Base-by-base conservation (phyloP, 1,284 basidiomycete species). In the Wallemia mellicola region DNA sequence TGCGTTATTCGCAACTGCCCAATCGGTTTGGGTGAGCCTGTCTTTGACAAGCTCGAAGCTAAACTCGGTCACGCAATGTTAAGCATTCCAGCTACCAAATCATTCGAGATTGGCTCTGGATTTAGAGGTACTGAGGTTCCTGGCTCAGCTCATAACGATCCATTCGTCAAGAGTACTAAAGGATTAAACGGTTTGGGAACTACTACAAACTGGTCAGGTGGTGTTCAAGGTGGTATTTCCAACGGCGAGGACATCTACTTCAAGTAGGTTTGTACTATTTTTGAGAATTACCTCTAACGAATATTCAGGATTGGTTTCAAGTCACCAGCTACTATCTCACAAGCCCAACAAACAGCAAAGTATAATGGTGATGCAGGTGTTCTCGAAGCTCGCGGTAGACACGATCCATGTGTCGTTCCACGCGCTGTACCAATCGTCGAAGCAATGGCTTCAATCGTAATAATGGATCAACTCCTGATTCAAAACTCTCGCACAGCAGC, bases 231-330 rank as follows among this genome's bases (percentile, higher is more conserved):
- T 60, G 94, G 94, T 32, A 98, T 99, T 70, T 82, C 85, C 61
- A 99, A 99, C 69, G 88, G 88, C 57, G 89, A 98, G 74, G 81
- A 89, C 68, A 83, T 99, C 68, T 98, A 96, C 76, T 96, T 99
- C 77, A 78, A 86, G 86, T 82, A 66, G 66, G 75, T 68, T 2
- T 11, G 14, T 11, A 28, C 28, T 56, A n/a, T 22, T 25, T n/a
- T 25, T 9, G 22, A 26, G 32, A n/a, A 25, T 55, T 1, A 15
- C 15, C 14, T 14, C 27, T 48, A 5, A 32, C 19, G 2, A 9
- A 1, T 54, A 33, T 22, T 58, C 67, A 89, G 86, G 61, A 77
- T 96, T 65, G 91, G 85, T 1, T 99, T 99, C 80, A 99, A 99
- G 73, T 86, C 86, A 48, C 94, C 94, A 60, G 94, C 94, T 30